Evolutionary conservation across 179 eudicot genomes (phyloP).

Genomic region (Actinidia chinensis): DNA sequence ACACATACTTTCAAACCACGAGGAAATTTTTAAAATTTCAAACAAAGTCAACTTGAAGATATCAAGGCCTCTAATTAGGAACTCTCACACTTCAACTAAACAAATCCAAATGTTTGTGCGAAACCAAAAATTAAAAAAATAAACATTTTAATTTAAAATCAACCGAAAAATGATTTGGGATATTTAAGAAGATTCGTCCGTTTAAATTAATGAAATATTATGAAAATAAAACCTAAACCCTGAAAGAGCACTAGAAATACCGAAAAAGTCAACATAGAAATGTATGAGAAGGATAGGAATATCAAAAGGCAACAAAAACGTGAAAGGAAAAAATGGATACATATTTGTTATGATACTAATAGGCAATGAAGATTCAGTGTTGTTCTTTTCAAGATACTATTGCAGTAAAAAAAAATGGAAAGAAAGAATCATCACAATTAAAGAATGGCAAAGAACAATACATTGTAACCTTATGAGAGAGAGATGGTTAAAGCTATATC

Average conservation of each 20-base stretch:
- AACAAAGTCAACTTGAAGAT: not conserved
- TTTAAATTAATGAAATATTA: not conserved
- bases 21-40: not conserved
- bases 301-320: too few species aligned
- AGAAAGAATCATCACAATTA: too few species aligned
- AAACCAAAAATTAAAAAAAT: not conserved
- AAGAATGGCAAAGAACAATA: too few species aligned
- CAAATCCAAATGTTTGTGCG: not conserved
- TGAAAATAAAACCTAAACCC: too few species aligned
- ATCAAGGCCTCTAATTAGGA: slow-evolving; percentile 6
- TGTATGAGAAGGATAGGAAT: too few species aligned
- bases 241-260: not conserved
- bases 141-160: not conserved
- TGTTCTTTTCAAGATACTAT: too few species aligned
- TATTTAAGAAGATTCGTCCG: not conserved
- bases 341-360: too few species aligned
- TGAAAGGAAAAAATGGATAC: too few species aligned
- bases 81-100: not conserved
- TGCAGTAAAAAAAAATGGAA: too few species aligned
- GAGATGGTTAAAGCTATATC: too few species aligned
- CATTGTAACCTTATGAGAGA: too few species aligned
- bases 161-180: not conserved
- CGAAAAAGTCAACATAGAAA: not conserved
- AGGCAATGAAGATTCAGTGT: too few species aligned
- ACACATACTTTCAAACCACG: not conserved